Evolutionary conservation across 202 grass and related monocot species (phyloP), one percentile per base, ranked within the genome.

Genomic region (Musa balbisiana): DNA sequence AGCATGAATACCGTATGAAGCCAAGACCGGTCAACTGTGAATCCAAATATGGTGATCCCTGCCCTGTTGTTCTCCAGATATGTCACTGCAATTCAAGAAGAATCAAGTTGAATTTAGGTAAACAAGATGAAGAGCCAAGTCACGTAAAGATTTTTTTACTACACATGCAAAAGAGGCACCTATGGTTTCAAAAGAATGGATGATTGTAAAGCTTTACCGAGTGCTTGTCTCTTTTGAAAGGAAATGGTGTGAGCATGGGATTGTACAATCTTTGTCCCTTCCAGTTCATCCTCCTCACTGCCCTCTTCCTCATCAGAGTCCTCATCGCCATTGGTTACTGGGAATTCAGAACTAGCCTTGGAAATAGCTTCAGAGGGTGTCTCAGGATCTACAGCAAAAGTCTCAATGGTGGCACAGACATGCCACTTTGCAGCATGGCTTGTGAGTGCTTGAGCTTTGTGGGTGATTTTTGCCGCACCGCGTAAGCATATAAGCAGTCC

Each of bases 41-140:
- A 98, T 43, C 94, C 88, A 20, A 89, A 98, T 70, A 92, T 79
- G 11, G 85, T 91, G 78, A 98, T 98, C 49, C 91, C 91, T 0
- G 86, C 83, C 8, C 67, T 84, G 88, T 98, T 98, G 85, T 98
- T 98, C 87, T 98, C 94, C 85, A 94, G 62, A 82, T 98, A 98
- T 54, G 94, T 98, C 81, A 98, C 94, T 98, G 90, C 49, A 78
- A 87, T 62, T 10, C 17, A 62, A 2, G 1, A 52, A 60, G 12
- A 79, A 78, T 16, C 9, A 9, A 21, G n/a, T 53, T 16, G 14
- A 58, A 26, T 13, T 62, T 16, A 67, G 29, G 33, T 43, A 43
- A 43, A 6, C 33, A 43, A 43, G 33, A 43, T 43, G 33, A 43
- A 6, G 33, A 43, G 33, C 33, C 33, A 43, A 43, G 33, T 5